Percentiles rank a stretch among this genome's conserved stretches.
Evolutionary conservation across 1,139 yeast species (phyloP).

Genomic region (Lodderomyces metapsilosis): DNA sequence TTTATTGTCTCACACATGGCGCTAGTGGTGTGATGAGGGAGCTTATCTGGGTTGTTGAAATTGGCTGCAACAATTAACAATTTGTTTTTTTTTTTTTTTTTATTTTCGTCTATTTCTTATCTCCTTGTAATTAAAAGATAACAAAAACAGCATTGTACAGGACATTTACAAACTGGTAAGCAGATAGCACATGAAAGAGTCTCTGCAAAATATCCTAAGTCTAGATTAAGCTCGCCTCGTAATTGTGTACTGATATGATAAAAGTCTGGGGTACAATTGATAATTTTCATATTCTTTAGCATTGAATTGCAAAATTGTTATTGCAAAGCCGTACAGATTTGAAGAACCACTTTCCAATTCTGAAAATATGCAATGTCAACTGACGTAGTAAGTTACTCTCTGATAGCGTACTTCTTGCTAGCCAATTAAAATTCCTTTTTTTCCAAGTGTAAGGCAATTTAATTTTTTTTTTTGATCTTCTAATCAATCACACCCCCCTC

Average conservation of each 20-base stretch:
- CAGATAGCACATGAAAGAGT: background rate
- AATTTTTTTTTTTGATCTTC: too few relatives aligned
- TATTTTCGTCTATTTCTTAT: background rate
- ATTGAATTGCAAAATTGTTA: background rate
- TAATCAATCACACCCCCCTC: too few relatives aligned
- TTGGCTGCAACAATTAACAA: background rate
- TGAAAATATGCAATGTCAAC: too few relatives aligned
- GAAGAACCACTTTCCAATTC: too few relatives aligned
- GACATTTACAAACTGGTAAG: too few relatives aligned
- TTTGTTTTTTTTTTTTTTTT: background rate
- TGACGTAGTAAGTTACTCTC: too few relatives aligned
- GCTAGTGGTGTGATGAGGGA: background rate
- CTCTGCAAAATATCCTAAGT: background rate
- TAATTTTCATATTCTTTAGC: too few relatives aligned
- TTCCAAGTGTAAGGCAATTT: too few relatives aligned
- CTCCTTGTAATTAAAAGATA: background rate
- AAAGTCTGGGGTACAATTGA: background rate
- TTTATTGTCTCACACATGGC: background rate
- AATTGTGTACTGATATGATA: background rate
- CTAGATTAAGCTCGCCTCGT: background rate
- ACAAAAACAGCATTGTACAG: too few relatives aligned
- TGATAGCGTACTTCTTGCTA: too few relatives aligned
- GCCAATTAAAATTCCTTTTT: too few relatives aligned
- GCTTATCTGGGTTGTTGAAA: constrained; percentile 1
- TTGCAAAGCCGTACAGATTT: background rate